Conservation (phyloP, 192 early-diverging fungal genomes). For the Linnemannia hyalina region DNA sequence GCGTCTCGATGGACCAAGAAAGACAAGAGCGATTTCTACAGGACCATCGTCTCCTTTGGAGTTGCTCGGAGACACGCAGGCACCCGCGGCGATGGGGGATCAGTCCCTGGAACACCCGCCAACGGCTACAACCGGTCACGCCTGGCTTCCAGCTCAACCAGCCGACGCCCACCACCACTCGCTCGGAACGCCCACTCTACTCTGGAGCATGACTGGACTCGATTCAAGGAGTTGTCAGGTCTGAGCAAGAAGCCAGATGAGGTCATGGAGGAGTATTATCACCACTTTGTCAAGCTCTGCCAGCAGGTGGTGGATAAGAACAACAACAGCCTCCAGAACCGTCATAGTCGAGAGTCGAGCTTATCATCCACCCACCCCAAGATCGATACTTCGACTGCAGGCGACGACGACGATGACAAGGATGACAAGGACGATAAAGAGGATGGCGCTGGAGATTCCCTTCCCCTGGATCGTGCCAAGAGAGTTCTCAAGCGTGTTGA, state of each 20-base stretch:
- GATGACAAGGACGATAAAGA: slow-evolving; percentile 56
- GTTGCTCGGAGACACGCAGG: slow-evolving; percentile 56
- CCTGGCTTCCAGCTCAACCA: slow-evolving; percentile 48
- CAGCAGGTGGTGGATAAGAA: slow-evolving; percentile 67
- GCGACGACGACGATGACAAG: slow-evolving; percentile 33
- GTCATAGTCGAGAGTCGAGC: slow-evolving; percentile 44
- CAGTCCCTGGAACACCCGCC: slow-evolving; percentile 33
- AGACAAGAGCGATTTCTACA: slow-evolving; percentile 64
- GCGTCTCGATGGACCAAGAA: slow-evolving; percentile 68
- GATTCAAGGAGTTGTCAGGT: slow-evolving; percentile 79
- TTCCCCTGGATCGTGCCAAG: slow-evolving; percentile 76
- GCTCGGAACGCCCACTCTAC: neutral
- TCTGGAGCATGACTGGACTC: slow-evolving; percentile 65
- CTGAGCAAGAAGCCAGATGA: slow-evolving; percentile 75
- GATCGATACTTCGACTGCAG: slow-evolving; percentile 43
- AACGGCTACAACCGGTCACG: slow-evolving; percentile 71
- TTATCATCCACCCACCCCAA: slow-evolving; percentile 54
- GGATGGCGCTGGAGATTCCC: slow-evolving; percentile 58
- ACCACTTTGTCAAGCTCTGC: slow-evolving; percentile 69
- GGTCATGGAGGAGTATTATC: slow-evolving; percentile 73
- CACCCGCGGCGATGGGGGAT: neutral
- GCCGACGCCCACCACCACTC: neutral
- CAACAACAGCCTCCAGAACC: slow-evolving; percentile 54
- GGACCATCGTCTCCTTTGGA: slow-evolving; percentile 67
- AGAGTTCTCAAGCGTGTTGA: slow-evolving; percentile 77